Percentiles rank a stretch among this genome's conserved stretches.
phyloP scores from a whole-genome alignment of 306 rosid species.

The Malus fusca region DNA sequence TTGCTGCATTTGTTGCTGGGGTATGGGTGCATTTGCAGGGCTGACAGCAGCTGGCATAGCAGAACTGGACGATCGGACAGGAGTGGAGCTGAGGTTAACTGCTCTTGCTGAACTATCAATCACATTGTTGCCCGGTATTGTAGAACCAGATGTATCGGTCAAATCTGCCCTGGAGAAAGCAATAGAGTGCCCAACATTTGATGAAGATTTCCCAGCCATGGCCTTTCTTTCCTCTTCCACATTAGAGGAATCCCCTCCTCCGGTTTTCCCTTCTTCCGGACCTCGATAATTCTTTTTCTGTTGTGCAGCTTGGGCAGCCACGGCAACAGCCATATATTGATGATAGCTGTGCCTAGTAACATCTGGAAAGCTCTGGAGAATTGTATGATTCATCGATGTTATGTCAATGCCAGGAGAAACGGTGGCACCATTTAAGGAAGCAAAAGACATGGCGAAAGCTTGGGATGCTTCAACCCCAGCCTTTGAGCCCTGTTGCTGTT shows the following conservation, averaged over 20 bases:
- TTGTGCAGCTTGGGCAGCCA: conserved; percentile 51
- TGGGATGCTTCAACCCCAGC: conserved; percentile 60
- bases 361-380: conserved; percentile 41
- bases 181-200: conserved; percentile 64
- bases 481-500: conserved; percentile 54
- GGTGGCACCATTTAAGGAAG: conserved; percentile 57
- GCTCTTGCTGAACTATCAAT: conserved; percentile 67
- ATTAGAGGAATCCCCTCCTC: conserved; percentile 45
- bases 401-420: conserved; percentile 59
- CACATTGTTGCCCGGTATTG: conserved; percentile 46
- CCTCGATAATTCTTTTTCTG: conserved; percentile 55
- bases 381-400: conserved; percentile 57
- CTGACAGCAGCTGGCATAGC: conserved; percentile 39
- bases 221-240: conserved; percentile 69
- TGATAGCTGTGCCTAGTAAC: conserved; percentile 29
- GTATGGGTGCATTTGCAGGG: conserved; percentile 27
- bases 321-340: conserved; percentile 56
- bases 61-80: conserved; percentile 44
- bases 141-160: conserved; percentile 42
- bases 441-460: conserved; percentile 72
- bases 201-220: conserved; percentile 41
- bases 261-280: conserved; percentile 58
- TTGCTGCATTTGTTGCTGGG: conserved; percentile 67
- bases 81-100: conserved; percentile 48
- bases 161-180: conserved; percentile 72